Evolutionary conservation across 2,329 filamentous ascomycete species (phyloP).

Genomic region (Clarireedia sp.): DNA sequence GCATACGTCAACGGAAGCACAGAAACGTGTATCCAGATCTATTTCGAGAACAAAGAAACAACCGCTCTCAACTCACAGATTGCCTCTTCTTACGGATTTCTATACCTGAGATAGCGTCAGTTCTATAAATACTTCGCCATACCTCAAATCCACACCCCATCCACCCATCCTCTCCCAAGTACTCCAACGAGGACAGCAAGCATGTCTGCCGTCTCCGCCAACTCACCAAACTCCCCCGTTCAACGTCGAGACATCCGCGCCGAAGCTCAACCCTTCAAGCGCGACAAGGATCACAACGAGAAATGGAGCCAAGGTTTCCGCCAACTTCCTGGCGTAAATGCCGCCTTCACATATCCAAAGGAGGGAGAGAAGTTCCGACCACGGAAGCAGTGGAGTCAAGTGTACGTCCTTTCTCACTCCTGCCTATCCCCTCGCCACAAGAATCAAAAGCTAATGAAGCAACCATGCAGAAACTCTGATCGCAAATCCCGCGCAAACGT

Average conservation of each 20-base stretch:
- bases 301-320: slow-evolving; percentile 26
- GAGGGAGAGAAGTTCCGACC: slow-evolving; percentile 23
- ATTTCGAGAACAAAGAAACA: slow-evolving; percentile 7
- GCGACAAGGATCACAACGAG: slow-evolving; percentile 24
- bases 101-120: not conserved
- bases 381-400: slow-evolving; percentile 16
- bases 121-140: not conserved
- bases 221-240: slow-evolving; percentile 17
- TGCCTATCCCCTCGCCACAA: not conserved
- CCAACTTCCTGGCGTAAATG: slow-evolving; percentile 13
- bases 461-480: not conserved
- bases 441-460: not conserved
- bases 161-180: not conserved
- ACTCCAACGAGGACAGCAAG: not conserved
- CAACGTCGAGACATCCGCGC: slow-evolving; percentile 28
- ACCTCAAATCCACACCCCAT: not conserved
- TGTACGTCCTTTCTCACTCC: slow-evolving; percentile 10
- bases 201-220: slow-evolving; percentile 25
- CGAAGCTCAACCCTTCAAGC: slow-evolving; percentile 23
- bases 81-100: not conserved
- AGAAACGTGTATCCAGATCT: not conserved
- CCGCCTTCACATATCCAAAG: not conserved
- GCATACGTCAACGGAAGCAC: slow-evolving; percentile 1
- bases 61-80: not conserved
- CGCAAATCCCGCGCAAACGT: slow-evolving; percentile 16